These are phyloP conservation scores for Flaveria ramosissima DNA, from an alignment of 129 eudicot species.

Conservation along the genomic window DNA sequence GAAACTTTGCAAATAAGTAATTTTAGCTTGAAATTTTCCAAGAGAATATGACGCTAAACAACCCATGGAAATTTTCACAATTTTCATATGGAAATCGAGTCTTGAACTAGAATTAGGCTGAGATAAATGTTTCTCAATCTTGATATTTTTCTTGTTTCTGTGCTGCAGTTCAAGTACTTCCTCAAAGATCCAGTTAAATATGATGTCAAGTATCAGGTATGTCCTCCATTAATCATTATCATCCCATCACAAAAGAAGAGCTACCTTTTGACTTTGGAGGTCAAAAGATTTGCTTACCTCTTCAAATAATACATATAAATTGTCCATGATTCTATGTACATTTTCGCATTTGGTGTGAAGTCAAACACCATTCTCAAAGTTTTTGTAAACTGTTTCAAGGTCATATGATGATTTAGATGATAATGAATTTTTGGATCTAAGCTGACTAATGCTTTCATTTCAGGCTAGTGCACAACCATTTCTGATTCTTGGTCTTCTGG, in stretches of 20 bases:
- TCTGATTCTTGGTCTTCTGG: conserved; percentile 77
- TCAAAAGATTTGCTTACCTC: conserved; percentile 12
- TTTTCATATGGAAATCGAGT: not conserved
- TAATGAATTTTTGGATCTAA: conserved; percentile 14
- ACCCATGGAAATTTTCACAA: not conserved
- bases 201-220: conserved; percentile 98
- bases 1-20: no score
- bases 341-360: conserved; percentile 3
- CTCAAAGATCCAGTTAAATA: conserved; percentile 94
- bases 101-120: not conserved
- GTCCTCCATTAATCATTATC: conserved; percentile 13
- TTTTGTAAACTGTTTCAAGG: not conserved
- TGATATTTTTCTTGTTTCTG: conserved; percentile 1
- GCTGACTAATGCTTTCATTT: conserved; percentile 26
- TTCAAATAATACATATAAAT: not conserved
- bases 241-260: not conserved
- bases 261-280: conserved; percentile 20
- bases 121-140: not conserved
- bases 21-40: no score
- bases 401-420: not conserved
- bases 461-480: conserved; percentile 99
- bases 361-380: conserved; percentile 14
- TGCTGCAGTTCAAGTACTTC: conserved; percentile 84
- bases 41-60: not conserved
- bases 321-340: not conserved